Conservation (phyloP, 108 stramenopile species). For the Nannochloropsis oceanica region DNA sequence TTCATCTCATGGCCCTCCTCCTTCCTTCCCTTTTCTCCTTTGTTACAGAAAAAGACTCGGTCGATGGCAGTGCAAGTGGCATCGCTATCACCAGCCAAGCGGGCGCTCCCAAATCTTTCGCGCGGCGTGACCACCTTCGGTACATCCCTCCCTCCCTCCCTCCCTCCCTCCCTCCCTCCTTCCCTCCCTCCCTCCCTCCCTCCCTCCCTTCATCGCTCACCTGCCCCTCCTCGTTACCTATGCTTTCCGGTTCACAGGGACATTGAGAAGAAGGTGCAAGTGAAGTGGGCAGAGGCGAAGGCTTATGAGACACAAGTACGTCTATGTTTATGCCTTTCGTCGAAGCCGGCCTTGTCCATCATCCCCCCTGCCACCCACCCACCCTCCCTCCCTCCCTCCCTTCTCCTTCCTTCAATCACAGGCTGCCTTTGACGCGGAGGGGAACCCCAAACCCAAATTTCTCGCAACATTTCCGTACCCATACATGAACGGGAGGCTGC, state of each 20-base stretch:
- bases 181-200: too few relatives aligned
- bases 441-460: constrained; percentile 48
- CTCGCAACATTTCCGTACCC: constrained; percentile 94
- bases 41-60: too few relatives aligned
- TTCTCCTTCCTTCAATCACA: neutral
- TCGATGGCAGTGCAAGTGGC: too few relatives aligned
- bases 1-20: too few relatives aligned
- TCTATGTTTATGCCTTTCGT: neutral
- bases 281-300: constrained; percentile 28
- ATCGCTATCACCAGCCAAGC: neutral
- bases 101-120: constrained; percentile 16
- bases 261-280: constrained; percentile 34
- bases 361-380: neutral
- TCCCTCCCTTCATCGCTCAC: too few relatives aligned
- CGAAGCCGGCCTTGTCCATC: neutral
- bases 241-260: neutral
- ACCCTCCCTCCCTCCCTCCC: too few relatives aligned
- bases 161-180: too few relatives aligned
- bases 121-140: constrained; percentile 28
- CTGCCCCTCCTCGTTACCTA: too few relatives aligned
- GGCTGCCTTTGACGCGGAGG: constrained; percentile 10
- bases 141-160: too few relatives aligned
- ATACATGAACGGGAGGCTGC: constrained; percentile 93
- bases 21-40: too few relatives aligned
- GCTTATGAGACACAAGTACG: constrained; percentile 47